Evolutionary conservation across 1,284 basidiomycete genomes (phyloP).

Genomic region (Calocybe gambosa): DNA sequence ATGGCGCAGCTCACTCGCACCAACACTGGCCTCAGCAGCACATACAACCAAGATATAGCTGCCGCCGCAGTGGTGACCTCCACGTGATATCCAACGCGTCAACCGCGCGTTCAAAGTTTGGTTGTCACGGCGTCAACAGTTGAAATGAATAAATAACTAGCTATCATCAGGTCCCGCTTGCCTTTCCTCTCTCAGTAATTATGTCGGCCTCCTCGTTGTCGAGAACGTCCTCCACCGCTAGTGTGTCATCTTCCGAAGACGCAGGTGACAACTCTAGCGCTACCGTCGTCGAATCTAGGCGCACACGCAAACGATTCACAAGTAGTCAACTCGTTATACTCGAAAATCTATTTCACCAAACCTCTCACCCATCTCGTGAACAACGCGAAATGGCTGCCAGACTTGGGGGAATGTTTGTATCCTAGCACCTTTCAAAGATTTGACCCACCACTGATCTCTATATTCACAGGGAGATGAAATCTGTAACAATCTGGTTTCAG

Average conservation of each 20-base stretch:
- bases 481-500: constrained; percentile 79
- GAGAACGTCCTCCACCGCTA: constrained; percentile 41
- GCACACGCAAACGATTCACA: constrained; percentile 66
- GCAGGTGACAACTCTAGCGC: constrained; percentile 22
- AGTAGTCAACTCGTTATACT: constrained; percentile 64
- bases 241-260: constrained; percentile 38
- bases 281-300: constrained; percentile 24
- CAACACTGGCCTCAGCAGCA: background rate
- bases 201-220: constrained; percentile 27
- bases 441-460: constrained; percentile 6
- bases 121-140: constrained; percentile 18
- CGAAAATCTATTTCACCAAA: constrained; percentile 63
- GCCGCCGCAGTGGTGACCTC: no score
- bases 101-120: constrained; percentile 19
- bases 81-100: constrained; percentile 19
- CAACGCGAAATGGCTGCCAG: constrained; percentile 59
- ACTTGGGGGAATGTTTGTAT: constrained; percentile 54
- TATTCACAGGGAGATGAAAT: constrained; percentile 58
- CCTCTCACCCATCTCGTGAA: constrained; percentile 65
- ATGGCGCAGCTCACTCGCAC: background rate
- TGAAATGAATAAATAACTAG: constrained; percentile 22
- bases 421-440: background rate
- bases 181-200: constrained; percentile 14
- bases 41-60: no score
- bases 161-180: constrained; percentile 13